These are phyloP conservation scores for Talaromyces sp. DNA, from an alignment of 2,329 filamentous ascomycete genomes.

Conservation along the genomic window DNA sequence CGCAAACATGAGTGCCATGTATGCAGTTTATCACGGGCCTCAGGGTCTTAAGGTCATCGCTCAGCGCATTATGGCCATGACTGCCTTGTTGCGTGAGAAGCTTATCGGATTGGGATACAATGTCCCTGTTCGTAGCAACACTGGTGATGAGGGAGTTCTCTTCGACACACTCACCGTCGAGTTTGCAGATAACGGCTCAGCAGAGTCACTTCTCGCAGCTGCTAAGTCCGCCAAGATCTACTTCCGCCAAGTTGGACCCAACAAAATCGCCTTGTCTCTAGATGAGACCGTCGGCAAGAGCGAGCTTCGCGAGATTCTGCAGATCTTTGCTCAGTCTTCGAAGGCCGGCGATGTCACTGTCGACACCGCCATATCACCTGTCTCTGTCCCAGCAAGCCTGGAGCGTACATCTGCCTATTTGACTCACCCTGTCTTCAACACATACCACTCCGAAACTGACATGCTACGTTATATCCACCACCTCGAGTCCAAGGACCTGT, in stretches of 20 bases:
- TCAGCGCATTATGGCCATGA: slow-evolving; percentile 68
- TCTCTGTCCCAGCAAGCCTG: slow-evolving; percentile 52
- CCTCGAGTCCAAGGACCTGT: slow-evolving; percentile 89
- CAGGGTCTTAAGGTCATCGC: slow-evolving; percentile 79
- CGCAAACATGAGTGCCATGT: slow-evolving; percentile 94
- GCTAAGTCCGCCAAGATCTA: slow-evolving; percentile 56
- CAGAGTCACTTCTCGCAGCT: slow-evolving; percentile 51
- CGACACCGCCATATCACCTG: slow-evolving; percentile 36
- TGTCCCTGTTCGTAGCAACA: slow-evolving; percentile 57
- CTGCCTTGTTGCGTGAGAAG: slow-evolving; percentile 65
- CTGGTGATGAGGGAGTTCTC: slow-evolving; percentile 56
- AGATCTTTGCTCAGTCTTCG: slow-evolving; percentile 49
- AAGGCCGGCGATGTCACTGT: slow-evolving; percentile 31
- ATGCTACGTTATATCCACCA: slow-evolving; percentile 91
- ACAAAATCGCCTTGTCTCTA: slow-evolving; percentile 68
- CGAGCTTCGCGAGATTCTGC: slow-evolving; percentile 57
- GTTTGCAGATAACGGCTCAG: slow-evolving; percentile 50
- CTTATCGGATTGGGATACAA: slow-evolving; percentile 62
- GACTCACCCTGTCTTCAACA: slow-evolving; percentile 91
- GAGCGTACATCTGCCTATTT: slow-evolving; percentile 72
- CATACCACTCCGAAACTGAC: slow-evolving; percentile 91
- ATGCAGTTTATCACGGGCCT: slow-evolving; percentile 90
- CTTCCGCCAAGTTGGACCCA: slow-evolving; percentile 60
- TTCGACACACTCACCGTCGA: slow-evolving; percentile 81
- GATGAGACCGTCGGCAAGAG: slow-evolving; percentile 67